A percentile compares a stretch with the other conserved stretches of the same genome.
These are phyloP conservation scores for Lignosus rhinocerotis DNA, from an alignment of 1,284 basidiomycete species.

Conservation along the genomic window DNA sequence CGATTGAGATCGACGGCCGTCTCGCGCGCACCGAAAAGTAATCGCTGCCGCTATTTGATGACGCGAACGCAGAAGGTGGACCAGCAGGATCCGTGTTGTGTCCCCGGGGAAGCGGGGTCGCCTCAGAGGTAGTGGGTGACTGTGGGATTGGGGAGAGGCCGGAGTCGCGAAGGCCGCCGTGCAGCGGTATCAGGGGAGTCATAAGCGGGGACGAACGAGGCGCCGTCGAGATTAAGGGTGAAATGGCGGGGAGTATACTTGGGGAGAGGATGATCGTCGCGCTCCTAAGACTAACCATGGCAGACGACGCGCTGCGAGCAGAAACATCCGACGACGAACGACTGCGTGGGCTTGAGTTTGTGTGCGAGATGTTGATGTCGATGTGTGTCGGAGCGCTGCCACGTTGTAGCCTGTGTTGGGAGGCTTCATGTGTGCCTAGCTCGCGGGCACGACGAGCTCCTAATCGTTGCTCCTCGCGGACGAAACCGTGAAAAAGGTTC, in stretches of 20 bases:
- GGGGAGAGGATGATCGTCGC: constrained; percentile 54
- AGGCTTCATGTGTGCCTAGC: constrained; percentile 20
- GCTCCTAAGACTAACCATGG: constrained; percentile 15
- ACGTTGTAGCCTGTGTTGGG: constrained; percentile 29
- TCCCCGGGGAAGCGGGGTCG: constrained; percentile 33
- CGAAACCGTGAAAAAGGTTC: constrained; percentile 72
- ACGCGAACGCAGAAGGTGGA: constrained; percentile 14
- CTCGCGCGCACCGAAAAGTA: constrained; percentile 51
- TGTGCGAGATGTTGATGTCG: constrained; percentile 31
- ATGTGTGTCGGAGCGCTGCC: constrained; percentile 31
- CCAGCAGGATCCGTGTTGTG: constrained; percentile 14
- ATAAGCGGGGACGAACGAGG: constrained; percentile 53
- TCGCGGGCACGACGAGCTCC: constrained; percentile 39
- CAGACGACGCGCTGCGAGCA: constrained; percentile 10
- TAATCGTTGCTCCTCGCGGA: constrained; percentile 60
- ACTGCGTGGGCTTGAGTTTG: constrained; percentile 27
- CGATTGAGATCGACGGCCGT: constrained; percentile 43
- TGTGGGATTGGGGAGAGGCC: constrained; percentile 38
- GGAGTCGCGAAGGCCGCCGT: constrained; percentile 28
- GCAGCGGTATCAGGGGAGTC: constrained; percentile 58
- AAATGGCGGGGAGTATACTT: constrained; percentile 65
- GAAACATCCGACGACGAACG: constrained; percentile 36
- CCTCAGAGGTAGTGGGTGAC: constrained; percentile 35
- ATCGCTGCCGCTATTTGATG: constrained; percentile 35
- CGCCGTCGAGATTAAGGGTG: constrained; percentile 46